These are phyloP conservation scores for Russula brevipes DNA, from an alignment of 768 basidiomycete species.

Conservation along the genomic window DNA sequence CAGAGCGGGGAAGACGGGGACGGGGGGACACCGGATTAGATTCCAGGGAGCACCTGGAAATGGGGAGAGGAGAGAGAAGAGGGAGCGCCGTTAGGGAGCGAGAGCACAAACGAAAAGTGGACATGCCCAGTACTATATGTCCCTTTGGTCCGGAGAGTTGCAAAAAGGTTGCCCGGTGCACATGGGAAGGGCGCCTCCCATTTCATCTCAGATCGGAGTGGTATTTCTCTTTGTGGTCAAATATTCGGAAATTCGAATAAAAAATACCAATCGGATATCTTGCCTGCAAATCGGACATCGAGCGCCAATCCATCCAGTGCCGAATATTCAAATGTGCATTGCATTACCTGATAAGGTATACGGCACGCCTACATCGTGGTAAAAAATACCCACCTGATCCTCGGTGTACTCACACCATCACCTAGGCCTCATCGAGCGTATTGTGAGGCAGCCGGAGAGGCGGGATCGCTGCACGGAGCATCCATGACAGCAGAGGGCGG, in stretches of 20 bases:
- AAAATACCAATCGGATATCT: not conserved
- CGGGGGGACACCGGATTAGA: not conserved
- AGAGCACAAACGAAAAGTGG: not conserved
- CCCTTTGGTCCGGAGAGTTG: slow-evolving; percentile 3
- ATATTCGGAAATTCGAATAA: not conserved
- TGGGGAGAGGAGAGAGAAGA: not conserved
- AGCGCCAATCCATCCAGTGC: not conserved
- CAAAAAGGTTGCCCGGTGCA: slow-evolving; percentile 6
- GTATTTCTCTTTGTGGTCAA: not conserved
- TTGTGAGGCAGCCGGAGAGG: not conserved
- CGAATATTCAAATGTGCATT: not conserved
- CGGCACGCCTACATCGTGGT: not conserved
- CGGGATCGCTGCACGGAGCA: not conserved
- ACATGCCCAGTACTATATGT: not conserved
- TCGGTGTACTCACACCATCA: not conserved
- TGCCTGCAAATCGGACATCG: not conserved
- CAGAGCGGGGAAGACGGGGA: not conserved
- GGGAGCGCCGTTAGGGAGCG: not conserved
- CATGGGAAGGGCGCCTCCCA: slow-evolving; percentile 3
- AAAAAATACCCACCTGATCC: not conserved
- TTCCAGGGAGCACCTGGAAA: not conserved
- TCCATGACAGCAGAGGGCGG: slow-evolving; percentile 3
- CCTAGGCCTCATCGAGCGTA: not conserved
- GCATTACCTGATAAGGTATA: slow-evolving; percentile 5
- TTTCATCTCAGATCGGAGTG: slow-evolving; percentile 5